Evolutionary conservation across 805 yeast species (phyloP).

Genomic region (Lachancea nothofagi): DNA sequence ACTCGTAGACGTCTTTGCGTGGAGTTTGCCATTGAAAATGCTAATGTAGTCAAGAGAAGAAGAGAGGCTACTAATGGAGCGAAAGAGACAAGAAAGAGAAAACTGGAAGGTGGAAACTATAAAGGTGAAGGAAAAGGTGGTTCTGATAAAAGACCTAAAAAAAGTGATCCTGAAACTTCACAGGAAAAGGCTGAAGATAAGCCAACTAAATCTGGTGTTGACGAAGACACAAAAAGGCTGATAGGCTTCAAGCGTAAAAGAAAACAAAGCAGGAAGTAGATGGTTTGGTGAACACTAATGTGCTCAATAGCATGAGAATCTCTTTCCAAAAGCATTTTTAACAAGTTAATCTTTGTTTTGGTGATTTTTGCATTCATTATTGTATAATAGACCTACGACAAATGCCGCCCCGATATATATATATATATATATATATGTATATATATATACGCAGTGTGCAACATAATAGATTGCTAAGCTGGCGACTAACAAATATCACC

Average conservation of each 20-base stretch:
- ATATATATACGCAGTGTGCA: background rate
- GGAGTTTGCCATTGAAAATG: conserved; percentile 94
- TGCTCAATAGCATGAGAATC: background rate
- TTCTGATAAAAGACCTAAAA: conserved; percentile 8
- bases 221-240: conserved; percentile 54
- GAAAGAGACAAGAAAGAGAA: conserved; percentile 32
- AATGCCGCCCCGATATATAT: background rate
- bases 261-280: conserved; percentile 31
- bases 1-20: conserved; percentile 75
- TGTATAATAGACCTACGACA: background rate
- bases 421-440: background rate
- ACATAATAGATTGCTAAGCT: background rate
- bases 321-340: no score
- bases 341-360: no score
- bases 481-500: no score
- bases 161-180: conserved; percentile 31
- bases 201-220: conserved; percentile 35
- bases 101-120: conserved; percentile 25
- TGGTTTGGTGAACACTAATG: no score
- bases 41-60: conserved; percentile 88
- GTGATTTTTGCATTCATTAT: no score
- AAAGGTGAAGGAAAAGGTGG: conserved; percentile 20
- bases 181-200: conserved; percentile 18
- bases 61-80: conserved; percentile 54
- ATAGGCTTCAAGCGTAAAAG: conserved; percentile 65